Evolutionary conservation across 257 asterid genomes (phyloP).

Genomic region (Eustoma russellianum): DNA sequence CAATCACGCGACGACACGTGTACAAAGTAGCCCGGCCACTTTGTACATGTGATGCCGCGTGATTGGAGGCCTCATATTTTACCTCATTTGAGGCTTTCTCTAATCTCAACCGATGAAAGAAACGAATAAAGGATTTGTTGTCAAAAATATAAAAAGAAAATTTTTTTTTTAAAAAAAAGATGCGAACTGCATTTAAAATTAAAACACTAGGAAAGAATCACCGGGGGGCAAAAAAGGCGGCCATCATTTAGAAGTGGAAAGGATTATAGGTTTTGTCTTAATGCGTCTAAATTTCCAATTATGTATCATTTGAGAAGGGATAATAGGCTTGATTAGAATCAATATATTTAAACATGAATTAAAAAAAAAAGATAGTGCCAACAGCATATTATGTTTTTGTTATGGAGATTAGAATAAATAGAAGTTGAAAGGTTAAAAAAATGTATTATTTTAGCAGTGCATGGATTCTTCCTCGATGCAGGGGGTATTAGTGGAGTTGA

Average conservation of each 20-base stretch:
- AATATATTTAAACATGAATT: background rate
- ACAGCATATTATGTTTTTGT: slow-evolving; percentile 27
- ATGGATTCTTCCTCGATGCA: slow-evolving; percentile 33
- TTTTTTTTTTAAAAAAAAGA: too few relatives aligned
- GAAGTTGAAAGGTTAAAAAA: slow-evolving; percentile 12
- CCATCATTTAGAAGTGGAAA: slow-evolving; percentile 25
- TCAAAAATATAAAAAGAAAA: background rate
- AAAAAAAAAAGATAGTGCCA: slow-evolving; percentile 35
- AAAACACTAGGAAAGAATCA: background rate
- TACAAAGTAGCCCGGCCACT: too few relatives aligned
- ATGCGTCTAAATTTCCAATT: slow-evolving; percentile 10
- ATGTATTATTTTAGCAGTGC: background rate
- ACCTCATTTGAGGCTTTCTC: too few relatives aligned
- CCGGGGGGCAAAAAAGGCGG: background rate
- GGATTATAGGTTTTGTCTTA: slow-evolving; percentile 8
- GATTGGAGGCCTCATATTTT: too few relatives aligned
- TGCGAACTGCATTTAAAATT: background rate
- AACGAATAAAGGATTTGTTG: slow-evolving; percentile 10
- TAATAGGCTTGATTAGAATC: background rate
- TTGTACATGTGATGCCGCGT: too few relatives aligned
- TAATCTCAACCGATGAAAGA: too few relatives aligned
- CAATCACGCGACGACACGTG: too few relatives aligned
- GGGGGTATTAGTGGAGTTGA: slow-evolving; percentile 48
- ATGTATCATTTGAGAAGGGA: slow-evolving; percentile 17
- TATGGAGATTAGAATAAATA: slow-evolving; percentile 12